Percentiles rank a stretch among this genome's conserved stretches.
Conservation (phyloP, 139 green algal genomes). For the Zygnema circumcarinatum region DNA sequence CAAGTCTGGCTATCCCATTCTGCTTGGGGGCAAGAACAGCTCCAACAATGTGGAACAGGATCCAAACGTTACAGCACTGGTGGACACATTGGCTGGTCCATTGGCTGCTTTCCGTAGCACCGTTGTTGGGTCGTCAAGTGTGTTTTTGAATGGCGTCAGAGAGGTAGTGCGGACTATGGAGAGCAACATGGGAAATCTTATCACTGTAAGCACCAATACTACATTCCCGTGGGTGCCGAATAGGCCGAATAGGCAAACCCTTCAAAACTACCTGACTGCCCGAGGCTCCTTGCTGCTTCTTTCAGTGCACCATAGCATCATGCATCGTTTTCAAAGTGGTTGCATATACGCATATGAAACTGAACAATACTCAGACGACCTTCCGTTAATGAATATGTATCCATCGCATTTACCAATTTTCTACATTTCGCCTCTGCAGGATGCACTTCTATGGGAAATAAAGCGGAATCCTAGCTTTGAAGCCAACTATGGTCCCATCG, state of each 20-base stretch:
- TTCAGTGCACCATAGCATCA: no score
- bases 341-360: no score
- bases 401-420: background rate
- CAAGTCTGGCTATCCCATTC: slow-evolving; percentile 13
- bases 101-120: slow-evolving; percentile 12
- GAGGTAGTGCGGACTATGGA: slow-evolving; percentile 28
- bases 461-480: slow-evolving; percentile 14
- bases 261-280: no score
- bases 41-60: slow-evolving; percentile 19
- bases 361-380: no score
- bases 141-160: slow-evolving; percentile 12
- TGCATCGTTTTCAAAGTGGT: no score
- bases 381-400: no score
- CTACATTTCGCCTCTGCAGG: background rate
- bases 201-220: slow-evolving; percentile 40
- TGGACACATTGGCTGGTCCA: background rate
- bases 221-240: no score
- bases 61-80: background rate
- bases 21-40: slow-evolving; percentile 47
- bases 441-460: slow-evolving; percentile 43
- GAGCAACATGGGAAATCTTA: slow-evolving; percentile 56
- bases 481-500: slow-evolving; percentile 6
- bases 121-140: slow-evolving; percentile 3
- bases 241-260: no score
- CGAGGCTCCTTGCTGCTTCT: no score